A percentile compares a stretch with the other conserved stretches of the same genome.
phyloP scores from a whole-genome alignment of 202 grass and related monocot genomes.

The Panicum virgatum region DNA sequence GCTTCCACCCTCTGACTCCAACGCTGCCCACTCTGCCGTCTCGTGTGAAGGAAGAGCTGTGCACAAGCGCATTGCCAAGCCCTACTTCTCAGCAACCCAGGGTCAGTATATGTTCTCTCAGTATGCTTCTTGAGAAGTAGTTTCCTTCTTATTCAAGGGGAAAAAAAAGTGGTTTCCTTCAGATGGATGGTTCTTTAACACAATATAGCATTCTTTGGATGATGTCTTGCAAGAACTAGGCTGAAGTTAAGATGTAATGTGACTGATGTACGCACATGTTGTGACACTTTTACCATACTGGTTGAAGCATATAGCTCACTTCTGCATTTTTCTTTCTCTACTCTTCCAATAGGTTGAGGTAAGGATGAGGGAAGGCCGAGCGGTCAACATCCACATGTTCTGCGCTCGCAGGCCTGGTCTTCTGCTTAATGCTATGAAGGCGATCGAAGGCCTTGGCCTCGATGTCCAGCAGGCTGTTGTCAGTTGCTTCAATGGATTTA shows the following conservation, averaged over 20 bases:
- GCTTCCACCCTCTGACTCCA: slow-evolving; percentile 90
- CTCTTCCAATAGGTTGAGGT: slow-evolving; percentile 76
- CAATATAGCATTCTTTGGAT: neutral
- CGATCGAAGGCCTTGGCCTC: slow-evolving; percentile 74
- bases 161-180: neutral
- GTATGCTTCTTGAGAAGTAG: neutral
- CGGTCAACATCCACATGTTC: slow-evolving; percentile 96
- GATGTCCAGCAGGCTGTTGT: slow-evolving; percentile 93
- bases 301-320: neutral
- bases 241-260: neutral
- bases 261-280: neutral
- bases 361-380: slow-evolving; percentile 79
- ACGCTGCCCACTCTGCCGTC: slow-evolving; percentile 76
- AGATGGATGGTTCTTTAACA: neutral
- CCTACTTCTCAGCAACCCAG: slow-evolving; percentile 82
- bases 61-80: slow-evolving; percentile 63
- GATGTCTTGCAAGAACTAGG: neutral
- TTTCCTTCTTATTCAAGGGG: too few species aligned
- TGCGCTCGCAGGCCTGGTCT: slow-evolving; percentile 84
- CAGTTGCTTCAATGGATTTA: slow-evolving; percentile 98
- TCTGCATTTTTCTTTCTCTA: neutral
- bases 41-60: slow-evolving; percentile 91
- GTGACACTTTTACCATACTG: neutral
- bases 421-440: slow-evolving; percentile 80
- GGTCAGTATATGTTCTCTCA: slow-evolving; percentile 49